phyloP scores from a whole-genome alignment of 2,329 filamentous ascomycete species.

The Stachybotrys chlorohalonatus region DNA sequence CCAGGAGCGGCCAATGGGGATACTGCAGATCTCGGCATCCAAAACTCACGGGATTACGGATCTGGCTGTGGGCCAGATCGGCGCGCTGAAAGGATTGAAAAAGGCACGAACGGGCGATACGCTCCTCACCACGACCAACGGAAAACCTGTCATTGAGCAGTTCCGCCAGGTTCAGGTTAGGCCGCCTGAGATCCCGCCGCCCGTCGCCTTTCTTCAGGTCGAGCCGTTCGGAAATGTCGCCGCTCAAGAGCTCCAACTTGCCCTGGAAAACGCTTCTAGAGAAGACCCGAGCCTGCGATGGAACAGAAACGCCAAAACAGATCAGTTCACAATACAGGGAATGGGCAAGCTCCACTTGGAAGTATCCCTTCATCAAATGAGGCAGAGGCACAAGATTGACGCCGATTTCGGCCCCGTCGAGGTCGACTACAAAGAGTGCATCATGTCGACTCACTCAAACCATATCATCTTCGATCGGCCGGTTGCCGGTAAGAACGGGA shows the following conservation, averaged over 20 bases:
- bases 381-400: conserved; percentile 82
- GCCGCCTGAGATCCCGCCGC: conserved; percentile 81
- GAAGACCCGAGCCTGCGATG: conserved; percentile 92
- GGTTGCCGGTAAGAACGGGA: conserved; percentile 70
- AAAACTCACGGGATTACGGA: conserved; percentile 77
- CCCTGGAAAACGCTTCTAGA: conserved; percentile 67
- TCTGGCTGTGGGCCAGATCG: conserved; percentile 82
- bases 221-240: conserved; percentile 71
- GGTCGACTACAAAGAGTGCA: conserved; percentile 86
- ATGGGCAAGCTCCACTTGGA: conserved; percentile 97
- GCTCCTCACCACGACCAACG: conserved; percentile 60
- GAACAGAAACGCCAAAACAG: conserved; percentile 77
- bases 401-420: conserved; percentile 83
- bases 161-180: conserved; percentile 72
- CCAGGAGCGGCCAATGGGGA: conserved; percentile 70
- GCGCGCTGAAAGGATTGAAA: conserved; percentile 84
- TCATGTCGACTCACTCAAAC: conserved; percentile 51
- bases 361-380: conserved; percentile 78
- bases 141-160: conserved; percentile 54
- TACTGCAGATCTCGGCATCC: conserved; percentile 83
- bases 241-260: conserved; percentile 69
- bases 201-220: conserved; percentile 93
- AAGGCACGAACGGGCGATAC: conserved; percentile 92
- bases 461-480: conserved; percentile 65
- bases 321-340: conserved; percentile 85